Percentiles rank a stretch among this genome's conserved stretches.
Conservation (phyloP, 2,329 filamentous ascomycete genomes). For the Rutstroemia sp. region DNA sequence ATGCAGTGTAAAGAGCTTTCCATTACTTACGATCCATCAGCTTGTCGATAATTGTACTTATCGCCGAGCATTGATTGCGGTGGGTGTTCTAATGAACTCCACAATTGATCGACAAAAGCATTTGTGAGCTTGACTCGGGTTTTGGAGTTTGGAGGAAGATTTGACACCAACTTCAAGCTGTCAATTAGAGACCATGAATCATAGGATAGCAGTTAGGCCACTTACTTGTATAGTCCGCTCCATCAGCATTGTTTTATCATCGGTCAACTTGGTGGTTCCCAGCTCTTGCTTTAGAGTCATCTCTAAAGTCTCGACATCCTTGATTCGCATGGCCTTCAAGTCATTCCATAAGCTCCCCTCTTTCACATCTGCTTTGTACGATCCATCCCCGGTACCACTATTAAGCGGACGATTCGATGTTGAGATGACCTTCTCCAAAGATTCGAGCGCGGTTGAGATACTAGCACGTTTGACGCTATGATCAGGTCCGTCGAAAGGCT, state of each 20-base stretch:
- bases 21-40: slow-evolving; percentile 57
- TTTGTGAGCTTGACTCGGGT: slow-evolving; percentile 53
- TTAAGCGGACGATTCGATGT: slow-evolving; percentile 55
- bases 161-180: slow-evolving; percentile 49
- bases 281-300: slow-evolving; percentile 54
- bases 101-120: slow-evolving; percentile 59
- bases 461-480: slow-evolving; percentile 13
- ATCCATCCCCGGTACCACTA: slow-evolving; percentile 54
- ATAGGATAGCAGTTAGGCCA: not conserved
- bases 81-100: slow-evolving; percentile 65
- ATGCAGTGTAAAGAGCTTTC: not conserved
- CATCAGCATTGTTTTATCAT: slow-evolving; percentile 75
- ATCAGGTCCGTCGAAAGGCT: slow-evolving; percentile 11
- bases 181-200: not conserved
- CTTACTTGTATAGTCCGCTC: slow-evolving; percentile 56
- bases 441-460: slow-evolving; percentile 11
- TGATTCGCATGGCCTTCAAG: slow-evolving; percentile 41
- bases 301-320: slow-evolving; percentile 54
- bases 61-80: slow-evolving; percentile 57
- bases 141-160: slow-evolving; percentile 51
- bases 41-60: slow-evolving; percentile 53
- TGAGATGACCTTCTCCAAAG: slow-evolving; percentile 26
- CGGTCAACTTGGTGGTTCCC: slow-evolving; percentile 51
- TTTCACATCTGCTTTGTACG: slow-evolving; percentile 42
- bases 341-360: slow-evolving; percentile 49